A percentile compares a stretch with the other conserved stretches of the same genome.
These are phyloP conservation scores for Peltaster fructicola DNA, from an alignment of 2,329 filamentous ascomycete species.

Conservation along the genomic window DNA sequence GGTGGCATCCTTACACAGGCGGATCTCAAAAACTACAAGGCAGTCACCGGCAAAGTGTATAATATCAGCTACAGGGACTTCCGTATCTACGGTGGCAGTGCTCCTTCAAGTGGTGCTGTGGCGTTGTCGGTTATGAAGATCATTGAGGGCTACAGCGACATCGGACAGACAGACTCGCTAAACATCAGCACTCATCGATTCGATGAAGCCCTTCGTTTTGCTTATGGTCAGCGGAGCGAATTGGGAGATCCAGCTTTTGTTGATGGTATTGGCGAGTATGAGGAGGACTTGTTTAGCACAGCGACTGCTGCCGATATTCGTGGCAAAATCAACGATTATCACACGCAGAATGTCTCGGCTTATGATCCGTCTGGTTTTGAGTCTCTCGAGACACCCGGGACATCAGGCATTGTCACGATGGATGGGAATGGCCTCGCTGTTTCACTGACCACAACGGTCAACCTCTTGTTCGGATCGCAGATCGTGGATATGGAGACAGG, in stretches of 20 bases:
- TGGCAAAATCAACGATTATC: slow-evolving; percentile 49
- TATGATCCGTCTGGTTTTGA: slow-evolving; percentile 57
- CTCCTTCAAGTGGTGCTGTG: slow-evolving; percentile 64
- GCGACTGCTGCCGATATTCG: slow-evolving; percentile 42
- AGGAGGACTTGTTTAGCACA: slow-evolving; percentile 49
- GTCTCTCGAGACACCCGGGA: slow-evolving; percentile 52
- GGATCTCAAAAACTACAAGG: slow-evolving; percentile 57
- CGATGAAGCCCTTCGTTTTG: slow-evolving; percentile 78
- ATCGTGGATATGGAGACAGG: slow-evolving; percentile 69
- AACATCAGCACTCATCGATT: slow-evolving; percentile 66
- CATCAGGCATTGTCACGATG: slow-evolving; percentile 53
- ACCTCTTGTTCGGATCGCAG: slow-evolving; percentile 66
- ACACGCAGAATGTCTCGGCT: slow-evolving; percentile 51
- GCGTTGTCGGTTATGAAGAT: slow-evolving; percentile 63
- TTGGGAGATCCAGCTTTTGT: slow-evolving; percentile 73
- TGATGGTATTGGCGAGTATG: slow-evolving; percentile 40
- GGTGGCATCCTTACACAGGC: slow-evolving; percentile 77
- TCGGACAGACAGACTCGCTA: slow-evolving; percentile 37
- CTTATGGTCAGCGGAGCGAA: slow-evolving; percentile 56
- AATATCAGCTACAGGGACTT: slow-evolving; percentile 41
- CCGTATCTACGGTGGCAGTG: slow-evolving; percentile 49
- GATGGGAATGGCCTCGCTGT: slow-evolving; percentile 60
- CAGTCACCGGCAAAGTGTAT: slow-evolving; percentile 45
- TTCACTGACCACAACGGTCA: slow-evolving; percentile 72
- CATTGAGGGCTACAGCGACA: slow-evolving; percentile 54